These are phyloP conservation scores for Tremellales sp. DNA, from an alignment of 1,284 basidiomycete species.

Conservation along the genomic window DNA sequence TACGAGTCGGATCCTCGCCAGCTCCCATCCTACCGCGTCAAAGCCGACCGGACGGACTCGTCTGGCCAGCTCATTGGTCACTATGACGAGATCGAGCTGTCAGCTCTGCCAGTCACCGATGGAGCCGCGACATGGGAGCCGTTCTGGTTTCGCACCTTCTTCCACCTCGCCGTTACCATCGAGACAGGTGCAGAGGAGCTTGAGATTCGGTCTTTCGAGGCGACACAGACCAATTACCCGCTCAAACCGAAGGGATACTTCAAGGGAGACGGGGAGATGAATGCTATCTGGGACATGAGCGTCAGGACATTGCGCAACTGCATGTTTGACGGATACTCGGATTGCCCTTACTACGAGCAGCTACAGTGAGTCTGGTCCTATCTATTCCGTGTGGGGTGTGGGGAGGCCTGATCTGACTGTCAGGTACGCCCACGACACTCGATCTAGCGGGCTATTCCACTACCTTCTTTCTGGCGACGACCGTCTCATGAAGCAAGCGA, in stretches of 20 bases:
- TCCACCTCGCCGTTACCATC: slow-evolving; percentile 12
- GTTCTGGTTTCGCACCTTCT: slow-evolving; percentile 32
- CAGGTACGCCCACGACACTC: slow-evolving; percentile 29
- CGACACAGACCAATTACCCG: slow-evolving; percentile 28
- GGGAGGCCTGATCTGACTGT: not conserved
- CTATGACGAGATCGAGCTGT: slow-evolving; percentile 23
- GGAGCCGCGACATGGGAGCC: slow-evolving; percentile 19
- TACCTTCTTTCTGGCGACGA: slow-evolving; percentile 32
- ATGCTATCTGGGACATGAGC: slow-evolving; percentile 24
- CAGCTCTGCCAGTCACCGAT: no score
- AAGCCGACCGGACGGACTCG: slow-evolving; percentile 20
- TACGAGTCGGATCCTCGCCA: slow-evolving; percentile 11
- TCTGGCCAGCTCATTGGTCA: slow-evolving; percentile 21
- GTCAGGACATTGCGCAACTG: slow-evolving; percentile 31
- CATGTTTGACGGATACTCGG: slow-evolving; percentile 33
- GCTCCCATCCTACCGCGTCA: slow-evolving; percentile 19
- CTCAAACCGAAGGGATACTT: slow-evolving; percentile 19
- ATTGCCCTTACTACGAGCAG: slow-evolving; percentile 36
- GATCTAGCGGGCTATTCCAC: slow-evolving; percentile 28
- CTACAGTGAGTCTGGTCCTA: slow-evolving; percentile 26
- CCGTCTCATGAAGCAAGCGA: slow-evolving; percentile 23
- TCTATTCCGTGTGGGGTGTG: no score
- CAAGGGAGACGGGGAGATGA: slow-evolving; percentile 4
- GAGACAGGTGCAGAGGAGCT: not conserved
- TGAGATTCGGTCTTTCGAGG: slow-evolving; percentile 12